Percentiles rank a stretch among this genome's conserved stretches.
phyloP scores from a whole-genome alignment of 2,329 filamentous ascomycete genomes.

The Ophiocordyceps camponoti-leonardi region DNA sequence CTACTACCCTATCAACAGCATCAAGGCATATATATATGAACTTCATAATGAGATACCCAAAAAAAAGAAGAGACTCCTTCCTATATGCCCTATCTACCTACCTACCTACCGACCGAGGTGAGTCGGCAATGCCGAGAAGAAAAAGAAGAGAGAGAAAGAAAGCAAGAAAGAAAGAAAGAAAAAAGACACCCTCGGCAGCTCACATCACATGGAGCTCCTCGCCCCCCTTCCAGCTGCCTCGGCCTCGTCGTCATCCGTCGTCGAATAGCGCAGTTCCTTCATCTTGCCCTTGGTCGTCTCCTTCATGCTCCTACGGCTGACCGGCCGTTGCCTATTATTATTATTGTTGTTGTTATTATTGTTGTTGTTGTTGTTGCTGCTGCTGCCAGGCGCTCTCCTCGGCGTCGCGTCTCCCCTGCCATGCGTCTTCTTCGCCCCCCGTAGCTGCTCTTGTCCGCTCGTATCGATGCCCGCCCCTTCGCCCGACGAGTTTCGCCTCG shows the following conservation, averaged over 20 bases:
- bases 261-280: constrained; percentile 23
- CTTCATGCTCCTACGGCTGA: constrained; percentile 24
- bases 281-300: constrained; percentile 29
- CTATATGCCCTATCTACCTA: too few relatives aligned
- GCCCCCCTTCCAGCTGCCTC: constrained; percentile 13
- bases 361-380: constrained; percentile 2
- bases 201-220: constrained; percentile 24
- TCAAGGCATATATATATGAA: too few relatives aligned
- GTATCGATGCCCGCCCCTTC: constrained; percentile 21
- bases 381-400: constrained; percentile 4
- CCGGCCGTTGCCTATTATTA: constrained; percentile 8
- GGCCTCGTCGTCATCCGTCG: constrained; percentile 17
- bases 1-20: too few relatives aligned
- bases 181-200: too few relatives aligned
- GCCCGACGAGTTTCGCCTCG: constrained; percentile 33
- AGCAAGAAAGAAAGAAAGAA: too few relatives aligned
- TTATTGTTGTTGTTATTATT: constrained; percentile 4
- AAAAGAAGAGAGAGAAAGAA: too few relatives aligned
- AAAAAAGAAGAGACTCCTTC: too few relatives aligned
- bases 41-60: neutral
- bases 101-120: neutral
- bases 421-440: constrained; percentile 8
- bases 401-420: constrained; percentile 10
- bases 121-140: neutral
- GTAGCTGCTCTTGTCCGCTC: constrained; percentile 13